Conservation (phyloP, 352 stramenopile species). For the Albugo candida region DNA sequence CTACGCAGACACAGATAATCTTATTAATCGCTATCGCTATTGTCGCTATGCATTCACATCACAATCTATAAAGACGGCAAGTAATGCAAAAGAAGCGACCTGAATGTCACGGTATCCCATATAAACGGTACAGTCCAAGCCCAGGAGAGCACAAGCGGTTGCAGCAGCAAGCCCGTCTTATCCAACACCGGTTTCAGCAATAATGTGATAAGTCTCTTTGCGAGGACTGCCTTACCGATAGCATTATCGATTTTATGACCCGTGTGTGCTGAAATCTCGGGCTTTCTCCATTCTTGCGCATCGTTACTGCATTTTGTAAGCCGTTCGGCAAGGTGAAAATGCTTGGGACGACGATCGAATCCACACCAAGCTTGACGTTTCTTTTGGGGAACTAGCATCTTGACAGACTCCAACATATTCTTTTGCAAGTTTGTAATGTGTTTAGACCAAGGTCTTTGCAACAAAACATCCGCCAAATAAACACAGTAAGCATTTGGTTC, state of each 20-base stretch:
- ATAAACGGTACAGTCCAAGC: no score
- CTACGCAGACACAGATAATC: no score
- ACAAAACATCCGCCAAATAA: slow-evolving; percentile 95
- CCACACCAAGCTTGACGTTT: slow-evolving; percentile 91
- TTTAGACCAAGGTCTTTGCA: slow-evolving; percentile 92
- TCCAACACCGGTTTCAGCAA: slow-evolving; percentile 95
- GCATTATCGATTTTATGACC: slow-evolving; percentile 99
- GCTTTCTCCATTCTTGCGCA: slow-evolving; percentile 96
- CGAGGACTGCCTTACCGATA: slow-evolving; percentile 90
- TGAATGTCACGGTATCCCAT: no score
- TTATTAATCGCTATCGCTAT: no score
- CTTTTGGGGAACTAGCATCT: slow-evolving; percentile 89
- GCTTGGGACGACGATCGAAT: slow-evolving; percentile 85
- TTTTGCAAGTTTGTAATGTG: slow-evolving; percentile 87
- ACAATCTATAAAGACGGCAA: no score
- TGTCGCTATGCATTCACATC: no score
- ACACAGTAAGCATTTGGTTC: no score
- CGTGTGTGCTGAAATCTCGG: slow-evolving; percentile 95
- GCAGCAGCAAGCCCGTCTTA: slow-evolving; percentile 97
- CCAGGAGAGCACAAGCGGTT: slow-evolving; percentile 91
- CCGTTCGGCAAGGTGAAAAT: slow-evolving; percentile 90
- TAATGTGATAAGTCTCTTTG: slow-evolving; percentile 95
- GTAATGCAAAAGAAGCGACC: no score
- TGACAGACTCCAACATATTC: slow-evolving; percentile 89
- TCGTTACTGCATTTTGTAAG: slow-evolving; percentile 84